Base-by-base conservation (phyloP, 2,329 filamentous ascomycete genomes). In the Alternaria ethzedia region DNA sequence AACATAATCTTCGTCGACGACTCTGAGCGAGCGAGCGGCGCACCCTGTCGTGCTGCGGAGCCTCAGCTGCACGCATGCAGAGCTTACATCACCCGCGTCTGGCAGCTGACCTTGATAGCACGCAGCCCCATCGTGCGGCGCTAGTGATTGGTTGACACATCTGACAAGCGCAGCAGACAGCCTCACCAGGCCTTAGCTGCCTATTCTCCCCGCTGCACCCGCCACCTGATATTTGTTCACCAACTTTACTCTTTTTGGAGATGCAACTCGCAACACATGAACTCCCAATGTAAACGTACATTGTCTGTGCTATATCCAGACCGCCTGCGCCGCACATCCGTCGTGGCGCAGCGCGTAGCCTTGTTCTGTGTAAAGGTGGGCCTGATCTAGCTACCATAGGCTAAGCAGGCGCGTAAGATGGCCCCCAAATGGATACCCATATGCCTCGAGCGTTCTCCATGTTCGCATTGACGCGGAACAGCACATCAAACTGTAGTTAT, bases 311-410 rank as follows among this genome's bases (percentile, higher is more conserved):
- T 54, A 54, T 28, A 54, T 50, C 32, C 41, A 44, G 17, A 50
- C 17, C 43, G 55, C 26, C 67, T 70, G 63, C 68, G 65, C 68
- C 68, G 68, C 67, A 70, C 58, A 63, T 46, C 69, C 65, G 65
- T 57, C 25, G 60, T 68, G 69, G 69, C 67, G 67, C 66, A 68
- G 64, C 54, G 55, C 60, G 50, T 58, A 54, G 44, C 66, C 63
- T 21, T 36, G 28, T 66, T 59, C 9, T 21, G 65, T 49, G 32
- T 17, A 13, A n/a, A 41, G 23, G 61, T 51, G 57, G 57, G 52
- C 58, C 67, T 56, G 25, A 23, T 23, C 49, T 64, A 63, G 44
- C 57, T 47, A 54, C 52, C 56, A 32, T 52, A 28, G 49, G 54
- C 54, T 57, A 64, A 61, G 60, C 61, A 45, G 46, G 54, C 62